phyloP scores from a whole-genome alignment of 495 filamentous ascomycete species.

The Apiosordaria backusii region DNA sequence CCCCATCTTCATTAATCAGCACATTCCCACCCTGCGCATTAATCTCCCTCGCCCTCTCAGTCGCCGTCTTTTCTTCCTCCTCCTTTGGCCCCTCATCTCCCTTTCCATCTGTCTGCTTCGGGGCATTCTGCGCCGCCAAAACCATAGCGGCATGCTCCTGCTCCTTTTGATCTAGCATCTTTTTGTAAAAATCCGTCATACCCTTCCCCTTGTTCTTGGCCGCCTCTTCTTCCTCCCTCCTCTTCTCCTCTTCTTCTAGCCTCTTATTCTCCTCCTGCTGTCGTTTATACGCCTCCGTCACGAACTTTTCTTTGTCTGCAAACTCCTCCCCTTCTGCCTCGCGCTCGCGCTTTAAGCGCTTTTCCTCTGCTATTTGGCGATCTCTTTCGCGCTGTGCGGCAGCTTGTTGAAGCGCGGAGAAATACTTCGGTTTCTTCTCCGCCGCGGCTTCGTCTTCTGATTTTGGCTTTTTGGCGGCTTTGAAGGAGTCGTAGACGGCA shows the following conservation, averaged over 20 bases:
- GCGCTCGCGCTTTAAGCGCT: slow-evolving; percentile 78
- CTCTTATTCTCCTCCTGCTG: slow-evolving; percentile 82
- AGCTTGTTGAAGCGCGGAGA: slow-evolving; percentile 71
- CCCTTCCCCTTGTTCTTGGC: slow-evolving; percentile 66
- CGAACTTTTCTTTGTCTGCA: slow-evolving; percentile 93
- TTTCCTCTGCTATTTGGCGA: slow-evolving; percentile 81
- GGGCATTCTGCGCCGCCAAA: slow-evolving; percentile 50
- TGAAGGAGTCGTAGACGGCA: slow-evolving; percentile 63
- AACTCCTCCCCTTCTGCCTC: slow-evolving; percentile 93
- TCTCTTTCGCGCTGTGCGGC: slow-evolving; percentile 88
- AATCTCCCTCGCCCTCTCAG: slow-evolving; percentile 69
- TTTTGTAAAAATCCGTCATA: slow-evolving; percentile 83
- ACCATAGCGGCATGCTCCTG: slow-evolving; percentile 69
- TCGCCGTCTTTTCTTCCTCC: slow-evolving; percentile 59
- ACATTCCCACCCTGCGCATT: slow-evolving; percentile 66
- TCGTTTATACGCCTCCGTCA: slow-evolving; percentile 90
- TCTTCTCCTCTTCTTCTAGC: slow-evolving; percentile 76
- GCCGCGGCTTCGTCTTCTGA: slow-evolving; percentile 37
- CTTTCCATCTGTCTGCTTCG: slow-evolving; percentile 32
- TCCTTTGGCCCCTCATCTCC: slow-evolving; percentile 46
- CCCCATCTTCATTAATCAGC: slow-evolving; percentile 85
- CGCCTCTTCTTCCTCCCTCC: slow-evolving; percentile 64
- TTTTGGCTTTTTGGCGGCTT: slow-evolving; percentile 40
- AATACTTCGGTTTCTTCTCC: slow-evolving; percentile 73
- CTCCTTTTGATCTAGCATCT: slow-evolving; percentile 75